Evolutionary conservation across 768 basidiomycete species (phyloP), one percentile per base, ranked within the genome.

Genomic region (Suillus decipiens): DNA sequence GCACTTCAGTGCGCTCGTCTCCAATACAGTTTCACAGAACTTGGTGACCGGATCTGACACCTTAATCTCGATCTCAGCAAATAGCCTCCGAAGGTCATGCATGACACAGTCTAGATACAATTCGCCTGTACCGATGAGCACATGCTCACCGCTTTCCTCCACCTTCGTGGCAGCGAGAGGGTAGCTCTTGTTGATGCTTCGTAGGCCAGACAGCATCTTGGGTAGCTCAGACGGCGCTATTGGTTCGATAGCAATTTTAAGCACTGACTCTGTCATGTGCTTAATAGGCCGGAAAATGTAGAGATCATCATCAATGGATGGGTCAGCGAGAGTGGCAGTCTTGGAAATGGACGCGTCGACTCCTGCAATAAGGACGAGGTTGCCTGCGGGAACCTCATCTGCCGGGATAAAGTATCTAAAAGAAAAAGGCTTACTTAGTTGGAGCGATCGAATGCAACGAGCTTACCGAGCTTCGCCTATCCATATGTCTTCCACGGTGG

Each of bases 11-110:
- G 96, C 97, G 68, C 92, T 95, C 37, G 96, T 99, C 81, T 99
- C 97, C 67, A 98, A 80, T 24, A 99, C 96, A 2, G 97, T 99
- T 80, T 99, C 97, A 72, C 93, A 92, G 80, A 99, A 99, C 73
- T 95, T 94, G 17, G 95, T 96, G 43, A 99, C 95, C 1, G 97
- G 97, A 80, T 99, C 97, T 28, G 96, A 99, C 15, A 99, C 95
- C 81, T 99, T 99, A 83, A 99, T 98, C 82, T 99, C 97, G 69
- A 99, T 97, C 80, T 99, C 97, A 36, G 95, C 89, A 79, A 96
- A 99, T 64, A 99, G 72, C 64, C 84, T 86, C 65, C 97, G 83
- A 58, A 99, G 78, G 76, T 99, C 97, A 71, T 99, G 96, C 89
- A 99, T 89, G 51, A 96, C 92, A 66, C 91, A 96, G 73, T 99